Evolutionary conservation across 257 asterid species (phyloP), one percentile per base, ranked within the genome.

Genomic region (Gentiana dahurica): DNA sequence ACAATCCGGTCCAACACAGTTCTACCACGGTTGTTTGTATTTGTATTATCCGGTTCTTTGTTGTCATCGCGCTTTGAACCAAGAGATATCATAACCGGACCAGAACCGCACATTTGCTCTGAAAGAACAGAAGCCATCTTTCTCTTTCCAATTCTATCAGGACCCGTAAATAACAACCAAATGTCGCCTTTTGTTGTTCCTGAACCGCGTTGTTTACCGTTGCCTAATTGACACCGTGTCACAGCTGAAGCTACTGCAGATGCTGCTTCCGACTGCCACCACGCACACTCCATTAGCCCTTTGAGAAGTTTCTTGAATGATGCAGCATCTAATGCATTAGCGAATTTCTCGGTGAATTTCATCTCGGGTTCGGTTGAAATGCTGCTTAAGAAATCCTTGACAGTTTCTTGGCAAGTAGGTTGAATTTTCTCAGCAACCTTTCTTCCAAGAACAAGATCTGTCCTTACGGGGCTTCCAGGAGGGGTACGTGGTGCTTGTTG

Each of bases 191-290:
- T 83, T 4, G 81, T 66, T 9, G 73, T 89, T 8, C 74, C 94
- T 56, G 61, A 71, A n/a, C 86, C 81, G 10, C 77, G 74, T 3
- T 60, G 76, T 60, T 75, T 84, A 9, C 94, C 89, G 35, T 71
- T 71, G 35, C 95, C 94, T 52, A 75, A 77, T 65, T 80, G 75
- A 69, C 95, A 79, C 77, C 77, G 66, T 1, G 94, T 76, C 48
- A 91, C 65, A 34, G 95, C 81, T 2, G 90, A 73, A 46, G 98
- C 95, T 36, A 91, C 81, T 0, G 74, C 71, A 2, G 93, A 69
- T 38, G 97, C 88, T 1, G 98, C 97, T 39, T 87, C 95, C 95
- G 76, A 77, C 67, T 91, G 97, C 98, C 97, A 91, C 98, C 98
- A 91, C 1, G 97, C 95, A 78, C 74, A 78, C 74, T 77, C 97